Percentiles rank a stretch among this genome's conserved stretches.
Evolutionary conservation across 1,284 basidiomycete genomes (phyloP).

Genomic region (Trametes versicolor): DNA sequence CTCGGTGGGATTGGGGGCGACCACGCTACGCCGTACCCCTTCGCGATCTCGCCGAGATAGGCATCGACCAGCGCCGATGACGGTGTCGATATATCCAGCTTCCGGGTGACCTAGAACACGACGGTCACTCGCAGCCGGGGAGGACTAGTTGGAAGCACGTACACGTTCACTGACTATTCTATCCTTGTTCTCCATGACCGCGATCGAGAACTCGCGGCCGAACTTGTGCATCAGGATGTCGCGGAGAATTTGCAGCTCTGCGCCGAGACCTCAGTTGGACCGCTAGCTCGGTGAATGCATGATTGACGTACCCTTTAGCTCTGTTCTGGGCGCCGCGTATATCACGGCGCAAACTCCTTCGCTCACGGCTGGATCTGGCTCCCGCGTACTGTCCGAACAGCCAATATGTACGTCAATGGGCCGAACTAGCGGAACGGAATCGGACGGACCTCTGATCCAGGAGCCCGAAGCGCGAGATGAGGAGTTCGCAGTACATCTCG

Average conservation of each 20-base stretch:
- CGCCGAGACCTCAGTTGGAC: slow-evolving; percentile 13
- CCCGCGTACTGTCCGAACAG: slow-evolving; percentile 62
- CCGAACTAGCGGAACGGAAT: slow-evolving; percentile 12
- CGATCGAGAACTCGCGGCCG: slow-evolving; percentile 84
- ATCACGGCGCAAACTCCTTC: slow-evolving; percentile 87
- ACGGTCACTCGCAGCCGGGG: neutral
- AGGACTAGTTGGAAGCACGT: slow-evolving; percentile 48
- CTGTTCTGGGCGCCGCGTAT: slow-evolving; percentile 90
- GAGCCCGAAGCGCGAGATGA: slow-evolving; percentile 93
- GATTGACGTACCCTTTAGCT: slow-evolving; percentile 76
- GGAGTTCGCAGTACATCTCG: slow-evolving; percentile 92
- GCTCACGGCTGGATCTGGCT: slow-evolving; percentile 84
- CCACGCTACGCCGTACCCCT: slow-evolving; percentile 87
- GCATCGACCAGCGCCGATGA: slow-evolving; percentile 81
- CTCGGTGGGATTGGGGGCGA: slow-evolving; percentile 48
- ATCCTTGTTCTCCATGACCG: slow-evolving; percentile 85
- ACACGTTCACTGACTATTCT: slow-evolving; percentile 84
- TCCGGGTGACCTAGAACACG: slow-evolving; percentile 68
- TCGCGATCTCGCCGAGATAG: slow-evolving; percentile 90
- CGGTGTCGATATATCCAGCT: slow-evolving; percentile 78
- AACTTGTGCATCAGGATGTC: slow-evolving; percentile 96
- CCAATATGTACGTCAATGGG: slow-evolving; percentile 19
- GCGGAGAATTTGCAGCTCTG: slow-evolving; percentile 90
- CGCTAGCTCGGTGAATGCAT: no score
- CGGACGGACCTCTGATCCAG: slow-evolving; percentile 82